phyloP scores from a whole-genome alignment of 2,329 filamentous ascomycete species.

The Aspergillus ibericus region DNA sequence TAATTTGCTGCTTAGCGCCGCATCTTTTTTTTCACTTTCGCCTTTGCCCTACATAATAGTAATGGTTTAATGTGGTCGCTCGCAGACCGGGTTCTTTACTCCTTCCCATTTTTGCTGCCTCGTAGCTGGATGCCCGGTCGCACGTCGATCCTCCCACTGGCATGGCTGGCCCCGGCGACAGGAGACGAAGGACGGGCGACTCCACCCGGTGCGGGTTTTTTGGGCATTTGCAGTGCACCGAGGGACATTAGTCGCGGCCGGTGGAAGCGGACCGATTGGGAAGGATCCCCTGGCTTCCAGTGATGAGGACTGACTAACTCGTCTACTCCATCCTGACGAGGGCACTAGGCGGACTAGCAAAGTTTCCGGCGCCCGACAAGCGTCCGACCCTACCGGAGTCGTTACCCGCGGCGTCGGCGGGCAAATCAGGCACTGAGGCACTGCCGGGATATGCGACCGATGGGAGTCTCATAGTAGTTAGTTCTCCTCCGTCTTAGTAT shows the following conservation, averaged over 20 bases:
- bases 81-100: background rate
- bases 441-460: background rate
- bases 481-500: background rate
- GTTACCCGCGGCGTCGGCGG: background rate
- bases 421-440: background rate
- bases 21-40: background rate
- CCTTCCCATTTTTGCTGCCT: background rate
- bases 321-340: too few species aligned
- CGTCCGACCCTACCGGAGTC: background rate
- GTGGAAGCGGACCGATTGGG: background rate
- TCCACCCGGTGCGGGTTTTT: background rate
- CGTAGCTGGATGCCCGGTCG: background rate
- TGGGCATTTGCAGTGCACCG: too few species aligned
- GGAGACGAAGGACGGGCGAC: background rate
- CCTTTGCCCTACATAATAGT: background rate
- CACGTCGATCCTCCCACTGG: background rate
- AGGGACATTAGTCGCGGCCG: background rate
- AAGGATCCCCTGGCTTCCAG: background rate
- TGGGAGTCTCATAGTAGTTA: background rate
- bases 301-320: too few species aligned
- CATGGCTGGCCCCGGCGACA: background rate
- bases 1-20: background rate
- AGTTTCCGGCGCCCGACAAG: conserved; percentile 1
- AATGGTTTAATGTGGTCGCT: background rate
- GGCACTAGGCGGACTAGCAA: too few species aligned